phyloP scores from a whole-genome alignment of 306 rosid species.

The Quercus cerris region DNA sequence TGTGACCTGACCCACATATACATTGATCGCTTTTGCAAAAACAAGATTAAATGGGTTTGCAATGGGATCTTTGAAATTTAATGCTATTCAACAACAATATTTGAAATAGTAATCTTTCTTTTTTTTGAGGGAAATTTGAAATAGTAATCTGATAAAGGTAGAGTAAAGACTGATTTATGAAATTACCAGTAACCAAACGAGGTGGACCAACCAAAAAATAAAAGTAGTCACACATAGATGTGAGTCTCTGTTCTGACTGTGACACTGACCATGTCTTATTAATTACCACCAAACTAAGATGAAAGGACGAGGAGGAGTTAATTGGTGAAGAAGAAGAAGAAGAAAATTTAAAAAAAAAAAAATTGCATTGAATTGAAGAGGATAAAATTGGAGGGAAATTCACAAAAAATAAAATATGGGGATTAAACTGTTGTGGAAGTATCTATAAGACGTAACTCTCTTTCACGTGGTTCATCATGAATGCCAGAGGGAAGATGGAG shows the following conservation, averaged over 20 bases:
- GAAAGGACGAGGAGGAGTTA: neutral
- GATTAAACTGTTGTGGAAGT: slow-evolving; percentile 20
- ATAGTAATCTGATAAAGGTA: neutral
- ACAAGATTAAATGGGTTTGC: neutral
- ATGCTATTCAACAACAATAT: neutral
- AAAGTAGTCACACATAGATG: neutral
- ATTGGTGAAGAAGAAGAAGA: neutral
- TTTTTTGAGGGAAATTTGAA: neutral
- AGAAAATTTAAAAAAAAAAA: neutral
- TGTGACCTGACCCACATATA: neutral
- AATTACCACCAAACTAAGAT: no score
- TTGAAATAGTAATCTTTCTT: neutral
- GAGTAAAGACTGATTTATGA: no score
- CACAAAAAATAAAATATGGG: slow-evolving; percentile 16
- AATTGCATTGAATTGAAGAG: neutral
- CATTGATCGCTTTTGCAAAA: neutral
- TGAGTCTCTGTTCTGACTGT: no score
- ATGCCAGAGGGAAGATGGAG: slow-evolving; percentile 36
- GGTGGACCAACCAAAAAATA: neutral
- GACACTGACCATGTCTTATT: no score
- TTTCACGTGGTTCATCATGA: slow-evolving; percentile 42
- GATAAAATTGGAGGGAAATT: slow-evolving; percentile 28
- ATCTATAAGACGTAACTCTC: slow-evolving; percentile 26
- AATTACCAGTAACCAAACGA: no score
- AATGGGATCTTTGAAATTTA: neutral